Evolutionary conservation across 2,329 filamentous ascomycete species (phyloP), one percentile per base, ranked within the genome.

Genomic region (Stemphylium beticola): DNA sequence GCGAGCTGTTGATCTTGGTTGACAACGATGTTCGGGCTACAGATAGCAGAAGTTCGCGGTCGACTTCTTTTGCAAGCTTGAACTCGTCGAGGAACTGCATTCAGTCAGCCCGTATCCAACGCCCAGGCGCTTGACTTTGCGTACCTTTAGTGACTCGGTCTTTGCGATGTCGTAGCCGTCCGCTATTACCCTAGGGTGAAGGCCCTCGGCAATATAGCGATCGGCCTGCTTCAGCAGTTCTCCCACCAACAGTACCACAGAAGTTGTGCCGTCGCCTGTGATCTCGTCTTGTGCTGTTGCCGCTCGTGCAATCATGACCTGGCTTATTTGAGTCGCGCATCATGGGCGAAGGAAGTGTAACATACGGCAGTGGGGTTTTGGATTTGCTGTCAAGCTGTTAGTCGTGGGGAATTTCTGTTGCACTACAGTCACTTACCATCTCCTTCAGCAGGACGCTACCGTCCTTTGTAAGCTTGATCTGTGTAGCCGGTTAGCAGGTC

Each of bases 381-480:
- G 75, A 98, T 98, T 87, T 98, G 93, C 81, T 83, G 56, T 9
- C 24, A 20, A 20, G 15, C 9, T 24, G 53, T 68, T 52, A 68
- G 62, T 44, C 17, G 33, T 29, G 39, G 42, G 29, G 24, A 24
- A 22, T n/a, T 34, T n/a, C 12, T 38, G 9, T 17, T 31, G 24
- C 5, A 15, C 20, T 24, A 44, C 55, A 22, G 50, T 61, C 37
- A 73, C 78, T 50, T 67, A 85, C 79, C 85, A 88, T 88, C 74
- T 88, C 85, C 69, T 84, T 83, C 68, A 88, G 72, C 64, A 88
- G 82, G 57, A 98, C 93, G 72, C 96, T 97, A 75, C 95, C 95
- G 80, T 99, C 95, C 79, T 99, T 99, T 68, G 95, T 99, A 76
- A 99, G 85, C 82, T 99, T 99, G 82, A 99, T 99, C 87, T 95